Evolutionary conservation across 2,329 filamentous ascomycete genomes (phyloP), one percentile per base, ranked within the genome.

Genomic region (Colletotrichum ledebouriae): DNA sequence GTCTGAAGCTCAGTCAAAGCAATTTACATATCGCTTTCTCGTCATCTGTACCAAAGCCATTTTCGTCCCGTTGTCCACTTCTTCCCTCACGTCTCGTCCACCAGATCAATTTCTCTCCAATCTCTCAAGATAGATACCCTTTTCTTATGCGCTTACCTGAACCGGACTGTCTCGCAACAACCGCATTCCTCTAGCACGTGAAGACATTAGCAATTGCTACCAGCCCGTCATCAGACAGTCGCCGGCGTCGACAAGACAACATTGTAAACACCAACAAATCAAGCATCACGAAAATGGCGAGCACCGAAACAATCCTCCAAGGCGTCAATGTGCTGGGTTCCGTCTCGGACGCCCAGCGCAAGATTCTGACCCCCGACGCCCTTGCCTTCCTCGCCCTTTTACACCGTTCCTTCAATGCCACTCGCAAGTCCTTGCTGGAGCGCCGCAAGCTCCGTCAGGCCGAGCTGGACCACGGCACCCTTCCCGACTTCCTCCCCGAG

Each of bases 401-500:
- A 76, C 96, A 99, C 84, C 92, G 95, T 78, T 94, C 94, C 72
- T 98, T 98, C 87, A 97, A 98, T 81, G 84, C 81, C 72, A 95
- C 91, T 63, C 93, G 96, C 82, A 97, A 97, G 86, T 85, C 87
- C 56, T 89, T 99, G 49, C 89, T 99, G 62, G 91, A 98, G 83
- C 90, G 94, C 76, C 93, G 96, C 75, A 88, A 92, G 75, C 84
- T 91, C 73, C 92, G 95, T 77, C 96, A 98, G 84, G 91, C 92
- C 73, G 94, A 98, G 87, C 90, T 98, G 71, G 95, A 98, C 85
- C 92, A 91, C 78, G 96, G 96, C 73, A 82, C 89, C 62, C 86
- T 98, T 50, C 94, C 94, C 70, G 94, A 98, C 82, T 98, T 99
- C 85, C 88, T 98, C 61, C 93, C 94, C 68, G 94, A 98, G 87